A percentile compares a stretch with the other conserved stretches of the same genome.
phyloP scores from a whole-genome alignment of 768 basidiomycete genomes.

The Rhizopogon rudus region DNA sequence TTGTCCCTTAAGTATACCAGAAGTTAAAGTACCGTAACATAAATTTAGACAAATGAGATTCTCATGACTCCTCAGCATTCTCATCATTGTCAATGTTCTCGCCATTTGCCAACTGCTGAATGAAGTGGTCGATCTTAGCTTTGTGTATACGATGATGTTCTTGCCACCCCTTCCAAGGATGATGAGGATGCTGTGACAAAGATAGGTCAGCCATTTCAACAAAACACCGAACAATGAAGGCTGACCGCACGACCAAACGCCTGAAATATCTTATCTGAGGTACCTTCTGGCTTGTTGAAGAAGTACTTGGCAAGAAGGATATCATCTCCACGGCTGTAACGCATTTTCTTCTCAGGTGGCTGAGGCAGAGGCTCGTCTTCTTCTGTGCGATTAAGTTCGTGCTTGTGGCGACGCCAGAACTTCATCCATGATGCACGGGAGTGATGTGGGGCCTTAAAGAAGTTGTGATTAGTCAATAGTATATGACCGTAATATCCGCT shows the following conservation, averaged over 20 bases:
- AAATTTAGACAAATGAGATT: slow-evolving; percentile 4
- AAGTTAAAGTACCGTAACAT: neutral
- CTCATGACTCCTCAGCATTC: slow-evolving; percentile 17
- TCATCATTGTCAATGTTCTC: slow-evolving; percentile 42
- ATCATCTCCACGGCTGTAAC: slow-evolving; percentile 78
- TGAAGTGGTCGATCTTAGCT: slow-evolving; percentile 77
- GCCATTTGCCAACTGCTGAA: slow-evolving; percentile 54
- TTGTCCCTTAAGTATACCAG: neutral
- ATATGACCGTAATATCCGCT: neutral
- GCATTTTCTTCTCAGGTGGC: slow-evolving; percentile 84
- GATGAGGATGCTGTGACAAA: slow-evolving; percentile 64
- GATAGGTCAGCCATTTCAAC: neutral
- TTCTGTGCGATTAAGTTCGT: slow-evolving; percentile 67
- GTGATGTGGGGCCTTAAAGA: slow-evolving; percentile 73
- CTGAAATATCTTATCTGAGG: slow-evolving; percentile 82
- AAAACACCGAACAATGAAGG: slow-evolving; percentile 2
- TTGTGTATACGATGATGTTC: slow-evolving; percentile 89
- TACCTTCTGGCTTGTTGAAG: slow-evolving; percentile 67
- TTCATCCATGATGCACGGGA: slow-evolving; percentile 95
- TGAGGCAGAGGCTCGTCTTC: slow-evolving; percentile 66
- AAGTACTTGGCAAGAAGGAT: slow-evolving; percentile 76
- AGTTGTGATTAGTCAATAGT: neutral
- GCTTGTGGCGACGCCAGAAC: slow-evolving; percentile 84
- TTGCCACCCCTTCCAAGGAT: slow-evolving; percentile 95
- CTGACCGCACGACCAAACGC: slow-evolving; percentile 67